Conservation (phyloP, 768 basidiomycete genomes). For the Boletus eberwhitei region DNA sequence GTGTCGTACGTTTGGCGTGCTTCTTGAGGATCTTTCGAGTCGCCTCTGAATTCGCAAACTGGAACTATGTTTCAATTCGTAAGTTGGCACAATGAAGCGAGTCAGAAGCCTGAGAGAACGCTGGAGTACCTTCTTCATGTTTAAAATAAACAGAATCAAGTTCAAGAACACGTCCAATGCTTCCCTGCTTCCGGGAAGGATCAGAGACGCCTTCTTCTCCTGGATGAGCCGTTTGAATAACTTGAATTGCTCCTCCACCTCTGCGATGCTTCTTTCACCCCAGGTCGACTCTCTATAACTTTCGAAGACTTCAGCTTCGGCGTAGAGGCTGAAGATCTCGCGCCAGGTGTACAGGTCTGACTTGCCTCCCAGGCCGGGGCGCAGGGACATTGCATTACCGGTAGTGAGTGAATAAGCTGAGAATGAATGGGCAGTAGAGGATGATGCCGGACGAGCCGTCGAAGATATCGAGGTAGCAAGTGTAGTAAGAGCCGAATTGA, state of each 20-base stretch:
- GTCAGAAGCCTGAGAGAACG: background rate
- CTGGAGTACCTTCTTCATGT: constrained; percentile 68
- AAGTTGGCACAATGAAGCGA: background rate
- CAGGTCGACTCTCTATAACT: constrained; percentile 56
- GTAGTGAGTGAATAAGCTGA: constrained; percentile 29
- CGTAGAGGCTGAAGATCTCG: constrained; percentile 83
- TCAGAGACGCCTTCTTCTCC: constrained; percentile 48
- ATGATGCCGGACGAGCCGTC: constrained; percentile 33
- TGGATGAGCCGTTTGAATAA: constrained; percentile 60
- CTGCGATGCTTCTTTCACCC: constrained; percentile 68
- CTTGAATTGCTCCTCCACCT: constrained; percentile 63
- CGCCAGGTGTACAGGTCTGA: constrained; percentile 84
- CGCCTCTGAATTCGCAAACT: constrained; percentile 82
- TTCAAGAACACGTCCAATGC: constrained; percentile 70
- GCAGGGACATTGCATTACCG: constrained; percentile 28
- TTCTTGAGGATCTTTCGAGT: constrained; percentile 94
- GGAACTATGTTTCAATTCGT: constrained; percentile 48
- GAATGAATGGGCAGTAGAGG: constrained; percentile 30
- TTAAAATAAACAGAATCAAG: constrained; percentile 74
- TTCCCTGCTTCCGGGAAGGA: constrained; percentile 50
- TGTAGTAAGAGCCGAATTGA: constrained; percentile 43
- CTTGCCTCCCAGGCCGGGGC: constrained; percentile 37
- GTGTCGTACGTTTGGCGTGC: constrained; percentile 83
- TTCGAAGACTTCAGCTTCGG: constrained; percentile 85
- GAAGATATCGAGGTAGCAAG: constrained; percentile 41